Conservation (phyloP, 2,329 filamentous ascomycete genomes). For the Claviceps pusilla region DNA sequence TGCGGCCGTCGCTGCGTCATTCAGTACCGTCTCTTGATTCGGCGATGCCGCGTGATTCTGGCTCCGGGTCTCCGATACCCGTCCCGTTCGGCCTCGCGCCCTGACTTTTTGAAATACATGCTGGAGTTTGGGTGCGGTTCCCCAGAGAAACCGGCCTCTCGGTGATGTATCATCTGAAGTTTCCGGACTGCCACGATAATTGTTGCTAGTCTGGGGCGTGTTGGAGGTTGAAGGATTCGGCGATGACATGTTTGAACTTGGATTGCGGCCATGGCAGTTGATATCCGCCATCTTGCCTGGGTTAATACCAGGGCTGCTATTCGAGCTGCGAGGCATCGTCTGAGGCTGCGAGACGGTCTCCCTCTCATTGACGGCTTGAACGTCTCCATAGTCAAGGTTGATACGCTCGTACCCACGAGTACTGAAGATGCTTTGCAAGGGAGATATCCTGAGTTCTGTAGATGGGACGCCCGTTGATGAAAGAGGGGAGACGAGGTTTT, state of each 20-base stretch:
- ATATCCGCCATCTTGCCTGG: background rate
- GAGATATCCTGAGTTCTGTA: background rate
- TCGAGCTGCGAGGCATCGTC: background rate
- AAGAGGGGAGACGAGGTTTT: background rate
- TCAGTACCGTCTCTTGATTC: background rate
- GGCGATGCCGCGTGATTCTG: background rate
- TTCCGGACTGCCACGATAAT: background rate
- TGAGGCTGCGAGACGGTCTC: background rate
- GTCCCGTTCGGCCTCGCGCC: background rate
- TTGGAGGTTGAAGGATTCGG: background rate
- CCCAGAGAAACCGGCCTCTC: background rate
- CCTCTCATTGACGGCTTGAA: background rate
- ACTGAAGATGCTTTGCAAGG: background rate
- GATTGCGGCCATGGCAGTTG: background rate
- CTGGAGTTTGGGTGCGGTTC: background rate
- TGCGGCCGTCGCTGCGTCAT: background rate
- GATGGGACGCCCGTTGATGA: background rate
- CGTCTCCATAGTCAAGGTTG: background rate
- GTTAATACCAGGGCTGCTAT: background rate
- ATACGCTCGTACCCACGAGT: background rate
- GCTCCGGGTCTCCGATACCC: background rate
- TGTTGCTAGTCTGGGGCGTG: background rate
- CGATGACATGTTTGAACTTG: background rate
- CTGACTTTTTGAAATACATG: background rate
- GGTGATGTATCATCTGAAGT: background rate